A percentile compares a stretch with the other conserved stretches of the same genome.
These are phyloP conservation scores for Geum urbanum DNA, from an alignment of 306 rosid genomes.

Conservation along the genomic window DNA sequence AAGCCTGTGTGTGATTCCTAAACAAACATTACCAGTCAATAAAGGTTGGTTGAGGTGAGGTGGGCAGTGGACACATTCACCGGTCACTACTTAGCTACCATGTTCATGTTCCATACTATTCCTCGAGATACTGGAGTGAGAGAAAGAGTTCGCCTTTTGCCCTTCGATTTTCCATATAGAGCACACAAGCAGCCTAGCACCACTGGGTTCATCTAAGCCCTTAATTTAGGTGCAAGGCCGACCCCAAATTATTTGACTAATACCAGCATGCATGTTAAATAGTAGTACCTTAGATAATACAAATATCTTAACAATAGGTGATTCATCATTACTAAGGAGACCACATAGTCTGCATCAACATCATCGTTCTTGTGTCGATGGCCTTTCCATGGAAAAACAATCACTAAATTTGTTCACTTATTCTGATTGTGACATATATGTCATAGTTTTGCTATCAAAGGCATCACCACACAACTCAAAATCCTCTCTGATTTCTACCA, in stretches of 20 bases:
- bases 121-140: background rate
- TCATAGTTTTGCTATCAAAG: constrained; percentile 1
- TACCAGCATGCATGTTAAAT: background rate
- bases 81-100: constrained; percentile 21
- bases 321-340: background rate
- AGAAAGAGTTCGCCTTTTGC: constrained; percentile 12
- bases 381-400: background rate
- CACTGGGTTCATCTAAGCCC: background rate
- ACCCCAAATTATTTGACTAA: constrained; percentile 17
- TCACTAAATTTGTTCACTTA: background rate
- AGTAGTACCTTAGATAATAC: background rate
- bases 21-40: constrained; percentile 11
- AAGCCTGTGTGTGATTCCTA: background rate
- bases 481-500: constrained; percentile 1
- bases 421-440: constrained; percentile 2
- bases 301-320: background rate
- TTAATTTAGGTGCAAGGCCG: constrained; percentile 8
- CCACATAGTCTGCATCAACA: constrained; percentile 13
- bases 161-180: constrained; percentile 22
- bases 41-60: constrained; percentile 17
- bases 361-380: constrained; percentile 16
- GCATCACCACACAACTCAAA: constrained; percentile 2
- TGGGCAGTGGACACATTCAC: background rate
- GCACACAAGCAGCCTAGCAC: background rate
- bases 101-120: background rate